A percentile compares a stretch with the other conserved stretches of the same genome.
Conservation (phyloP, 108 stramenopile species). For the Fragilaria crotonensis region DNA sequence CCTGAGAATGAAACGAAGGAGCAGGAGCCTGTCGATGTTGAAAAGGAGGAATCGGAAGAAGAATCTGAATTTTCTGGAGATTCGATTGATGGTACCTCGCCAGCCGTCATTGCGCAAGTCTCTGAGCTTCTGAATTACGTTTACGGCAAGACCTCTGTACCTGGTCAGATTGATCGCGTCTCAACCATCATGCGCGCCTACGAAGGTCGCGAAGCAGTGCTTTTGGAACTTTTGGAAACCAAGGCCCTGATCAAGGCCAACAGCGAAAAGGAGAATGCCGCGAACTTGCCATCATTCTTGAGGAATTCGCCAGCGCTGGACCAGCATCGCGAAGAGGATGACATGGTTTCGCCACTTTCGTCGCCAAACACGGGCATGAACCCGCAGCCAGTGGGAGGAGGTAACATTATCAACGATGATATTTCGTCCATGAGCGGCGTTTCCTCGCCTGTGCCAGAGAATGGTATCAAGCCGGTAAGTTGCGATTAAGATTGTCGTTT, state of each 20-base stretch:
- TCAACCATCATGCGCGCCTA: constrained; percentile 88
- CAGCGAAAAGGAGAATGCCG: constrained; percentile 61
- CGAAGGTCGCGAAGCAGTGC: constrained; percentile 84
- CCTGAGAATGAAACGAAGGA: constrained; percentile 48
- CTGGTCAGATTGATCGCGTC: constrained; percentile 86
- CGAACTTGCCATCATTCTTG: constrained; percentile 66
- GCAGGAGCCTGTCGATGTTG: constrained; percentile 16
- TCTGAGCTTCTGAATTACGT: constrained; percentile 86
- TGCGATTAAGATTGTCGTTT: not conserved
- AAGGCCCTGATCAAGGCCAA: constrained; percentile 88
- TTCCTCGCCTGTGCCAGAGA: constrained; percentile 36
- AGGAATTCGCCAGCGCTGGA: constrained; percentile 42
- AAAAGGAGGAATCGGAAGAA: constrained; percentile 45
- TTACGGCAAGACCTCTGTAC: constrained; percentile 84
- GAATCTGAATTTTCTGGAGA: constrained; percentile 52
- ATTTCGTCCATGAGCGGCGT: constrained; percentile 63
- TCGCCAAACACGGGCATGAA: constrained; percentile 4
- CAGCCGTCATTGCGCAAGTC: constrained; percentile 87
- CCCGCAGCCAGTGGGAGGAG: constrained; percentile 1
- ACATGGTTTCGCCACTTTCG: constrained; percentile 39
- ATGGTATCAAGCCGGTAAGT: constrained; percentile 13
- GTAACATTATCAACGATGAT: constrained; percentile 41
- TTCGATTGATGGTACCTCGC: constrained; percentile 79
- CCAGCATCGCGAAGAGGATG: constrained; percentile 12
- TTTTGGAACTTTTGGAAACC: constrained; percentile 78